phyloP scores from a whole-genome alignment of 305 asterid species.

The Plantago rigida region DNA sequence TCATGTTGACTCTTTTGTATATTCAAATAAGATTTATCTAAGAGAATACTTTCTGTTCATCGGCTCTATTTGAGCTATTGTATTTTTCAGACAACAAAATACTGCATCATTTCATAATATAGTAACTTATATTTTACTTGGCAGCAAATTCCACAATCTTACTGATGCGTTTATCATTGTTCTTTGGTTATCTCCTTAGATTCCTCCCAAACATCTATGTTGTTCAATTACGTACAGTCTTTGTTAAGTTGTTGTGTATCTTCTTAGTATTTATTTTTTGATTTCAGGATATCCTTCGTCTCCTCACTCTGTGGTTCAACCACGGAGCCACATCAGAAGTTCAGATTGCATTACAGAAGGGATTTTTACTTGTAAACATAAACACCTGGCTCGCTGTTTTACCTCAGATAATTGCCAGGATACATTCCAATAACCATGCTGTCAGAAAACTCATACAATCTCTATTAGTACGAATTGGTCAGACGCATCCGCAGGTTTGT shows the following conservation, averaged over 20 bases:
- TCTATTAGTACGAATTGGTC: conserved; percentile 88
- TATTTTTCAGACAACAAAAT: conserved; percentile 9
- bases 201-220: conserved; percentile 12
- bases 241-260: neutral
- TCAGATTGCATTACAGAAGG: conserved; percentile 86
- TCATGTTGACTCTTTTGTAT: neutral
- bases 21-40: neutral
- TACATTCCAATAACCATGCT: conserved; percentile 88
- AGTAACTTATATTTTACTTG: neutral
- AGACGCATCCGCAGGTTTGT: conserved; percentile 92
- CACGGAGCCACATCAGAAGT: conserved; percentile 96
- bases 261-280: conserved; percentile 12
- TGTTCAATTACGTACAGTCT: conserved; percentile 4
- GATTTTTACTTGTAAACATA: conserved; percentile 88
- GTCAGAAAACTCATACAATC: conserved; percentile 93
- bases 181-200: neutral
- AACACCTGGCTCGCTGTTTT: conserved; percentile 98
- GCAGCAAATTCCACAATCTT: neutral
- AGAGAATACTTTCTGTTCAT: conserved; percentile 8
- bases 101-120: neutral
- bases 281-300: conserved; percentile 89
- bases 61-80: conserved; percentile 15
- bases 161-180: conserved; percentile 3
- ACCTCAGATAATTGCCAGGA: conserved; percentile 98
- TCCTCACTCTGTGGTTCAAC: conserved; percentile 98